Percentiles rank a stretch among this genome's conserved stretches.
phyloP scores from a whole-genome alignment of 768 basidiomycete species.

The Agrocybe praecox region DNA sequence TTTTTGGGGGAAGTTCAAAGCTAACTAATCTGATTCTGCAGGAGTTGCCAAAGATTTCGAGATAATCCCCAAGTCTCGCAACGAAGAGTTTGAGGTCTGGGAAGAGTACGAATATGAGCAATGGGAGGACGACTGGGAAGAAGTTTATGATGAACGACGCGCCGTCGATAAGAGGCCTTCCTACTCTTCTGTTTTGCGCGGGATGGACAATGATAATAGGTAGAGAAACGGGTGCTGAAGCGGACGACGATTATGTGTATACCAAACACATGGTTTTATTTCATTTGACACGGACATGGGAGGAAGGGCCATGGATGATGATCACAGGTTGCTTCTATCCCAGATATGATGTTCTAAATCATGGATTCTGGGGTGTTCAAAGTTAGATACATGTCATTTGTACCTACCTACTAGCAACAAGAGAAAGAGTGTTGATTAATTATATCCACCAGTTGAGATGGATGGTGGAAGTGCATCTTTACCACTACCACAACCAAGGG shows the following conservation, averaged over 20 bases:
- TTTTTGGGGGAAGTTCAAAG: background rate
- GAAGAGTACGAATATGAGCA: conserved; percentile 17
- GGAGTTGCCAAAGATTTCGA: conserved; percentile 29
- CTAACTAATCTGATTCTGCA: conserved; percentile 6
- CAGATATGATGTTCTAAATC: too few species aligned
- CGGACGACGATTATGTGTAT: too few species aligned
- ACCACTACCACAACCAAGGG: conserved; percentile 51
- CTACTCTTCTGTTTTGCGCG: conserved; percentile 21
- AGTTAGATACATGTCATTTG: background rate
- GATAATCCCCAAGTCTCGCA: conserved; percentile 18
- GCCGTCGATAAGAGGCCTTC: conserved; percentile 4
- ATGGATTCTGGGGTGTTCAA: background rate
- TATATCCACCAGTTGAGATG: conserved; percentile 64
- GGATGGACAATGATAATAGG: conserved; percentile 10
- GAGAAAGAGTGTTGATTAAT: conserved; percentile 22
- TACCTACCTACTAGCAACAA: background rate
- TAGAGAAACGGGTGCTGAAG: background rate
- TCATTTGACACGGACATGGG: too few species aligned
- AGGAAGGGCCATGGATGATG: too few species aligned
- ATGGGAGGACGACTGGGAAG: conserved; percentile 24
- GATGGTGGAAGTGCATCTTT: conserved; percentile 56
- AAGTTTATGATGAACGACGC: conserved; percentile 23
- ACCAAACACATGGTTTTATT: too few species aligned
- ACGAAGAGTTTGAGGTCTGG: conserved; percentile 21
- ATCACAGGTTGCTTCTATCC: too few species aligned